Evolutionary conservation across 73 alveolate genomes (phyloP).

Genomic region (Effrenium voratum): DNA sequence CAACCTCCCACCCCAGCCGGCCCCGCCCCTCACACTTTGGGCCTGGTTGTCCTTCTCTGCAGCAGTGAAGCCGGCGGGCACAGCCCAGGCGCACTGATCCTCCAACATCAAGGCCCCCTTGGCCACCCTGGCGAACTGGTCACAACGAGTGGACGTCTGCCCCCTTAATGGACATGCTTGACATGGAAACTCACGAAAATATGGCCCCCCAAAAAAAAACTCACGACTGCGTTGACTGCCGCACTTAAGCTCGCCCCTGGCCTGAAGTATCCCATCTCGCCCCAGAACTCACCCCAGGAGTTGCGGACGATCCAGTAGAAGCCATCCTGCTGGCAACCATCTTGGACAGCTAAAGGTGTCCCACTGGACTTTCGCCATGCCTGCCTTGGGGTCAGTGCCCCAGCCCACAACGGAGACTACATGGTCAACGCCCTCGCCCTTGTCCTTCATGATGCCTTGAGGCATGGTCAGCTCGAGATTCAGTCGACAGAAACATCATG

Average conservation of each 20-base stretch:
- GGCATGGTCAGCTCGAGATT: background rate
- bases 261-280: constrained; percentile 96
- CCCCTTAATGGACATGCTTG: background rate
- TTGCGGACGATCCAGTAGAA: constrained; percentile 97
- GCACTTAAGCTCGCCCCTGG: background rate
- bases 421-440: constrained; percentile 95
- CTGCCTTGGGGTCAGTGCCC: constrained; percentile 94
- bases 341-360: background rate
- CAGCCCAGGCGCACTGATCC: constrained; percentile 96
- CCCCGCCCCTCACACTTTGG: background rate
- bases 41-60: constrained; percentile 80
- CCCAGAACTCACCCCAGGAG: constrained; percentile 98
- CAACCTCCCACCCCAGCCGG: background rate
- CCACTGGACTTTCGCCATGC: background rate
- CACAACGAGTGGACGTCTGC: background rate
- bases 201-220: too few species aligned
- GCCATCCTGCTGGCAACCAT: constrained; percentile 71
- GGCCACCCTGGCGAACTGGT: constrained; percentile 29
- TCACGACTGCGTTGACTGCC: background rate
- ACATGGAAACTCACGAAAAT: too few species aligned
- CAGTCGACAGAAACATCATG: background rate
- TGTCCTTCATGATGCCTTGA: constrained; percentile 83
- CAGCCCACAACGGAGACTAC: constrained; percentile 96
- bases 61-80: constrained; percentile 94
- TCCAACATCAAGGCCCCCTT: constrained; percentile 95